Evolutionary conservation across 306 rosid genomes (phyloP).

Genomic region (Vigna mungo): DNA sequence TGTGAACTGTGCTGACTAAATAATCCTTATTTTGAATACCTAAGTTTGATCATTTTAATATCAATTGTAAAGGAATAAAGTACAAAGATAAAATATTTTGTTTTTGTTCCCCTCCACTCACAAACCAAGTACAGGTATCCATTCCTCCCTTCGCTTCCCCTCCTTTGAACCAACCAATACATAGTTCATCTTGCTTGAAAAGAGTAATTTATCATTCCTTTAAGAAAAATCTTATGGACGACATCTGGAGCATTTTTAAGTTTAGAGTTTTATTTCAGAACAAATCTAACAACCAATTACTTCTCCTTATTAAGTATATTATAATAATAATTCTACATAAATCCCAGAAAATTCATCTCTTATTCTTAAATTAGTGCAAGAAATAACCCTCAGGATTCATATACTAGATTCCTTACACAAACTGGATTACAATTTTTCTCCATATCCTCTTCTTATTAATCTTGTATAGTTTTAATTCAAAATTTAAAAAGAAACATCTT

Average conservation of each 20-base stretch:
- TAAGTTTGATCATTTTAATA: background rate
- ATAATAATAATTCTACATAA: background rate
- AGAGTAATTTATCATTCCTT: background rate
- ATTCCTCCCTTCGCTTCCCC: background rate
- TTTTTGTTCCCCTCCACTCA: background rate
- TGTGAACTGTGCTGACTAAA: background rate
- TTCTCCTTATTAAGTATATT: background rate
- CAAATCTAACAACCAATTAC: conserved; percentile 17
- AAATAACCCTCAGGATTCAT: background rate
- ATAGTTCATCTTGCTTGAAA: conserved; percentile 22
- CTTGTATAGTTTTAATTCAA: conserved; percentile 5
- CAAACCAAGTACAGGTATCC: background rate
- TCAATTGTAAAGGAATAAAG: background rate
- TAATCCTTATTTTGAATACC: background rate
- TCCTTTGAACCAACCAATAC: background rate
- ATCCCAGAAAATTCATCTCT: background rate
- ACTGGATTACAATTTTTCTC: background rate
- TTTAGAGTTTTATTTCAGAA: conserved; percentile 7
- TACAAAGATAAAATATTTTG: background rate
- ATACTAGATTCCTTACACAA: background rate
- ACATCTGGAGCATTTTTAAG: background rate
- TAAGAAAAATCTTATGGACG: background rate
- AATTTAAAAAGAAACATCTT: conserved; percentile 6
- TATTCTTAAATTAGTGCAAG: background rate
- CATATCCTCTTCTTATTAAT: background rate